Percentiles rank a stretch among this genome's conserved stretches.
phyloP scores from a whole-genome alignment of 2,329 filamentous ascomycete species.

The Cladosporium austrohemisphaericum region DNA sequence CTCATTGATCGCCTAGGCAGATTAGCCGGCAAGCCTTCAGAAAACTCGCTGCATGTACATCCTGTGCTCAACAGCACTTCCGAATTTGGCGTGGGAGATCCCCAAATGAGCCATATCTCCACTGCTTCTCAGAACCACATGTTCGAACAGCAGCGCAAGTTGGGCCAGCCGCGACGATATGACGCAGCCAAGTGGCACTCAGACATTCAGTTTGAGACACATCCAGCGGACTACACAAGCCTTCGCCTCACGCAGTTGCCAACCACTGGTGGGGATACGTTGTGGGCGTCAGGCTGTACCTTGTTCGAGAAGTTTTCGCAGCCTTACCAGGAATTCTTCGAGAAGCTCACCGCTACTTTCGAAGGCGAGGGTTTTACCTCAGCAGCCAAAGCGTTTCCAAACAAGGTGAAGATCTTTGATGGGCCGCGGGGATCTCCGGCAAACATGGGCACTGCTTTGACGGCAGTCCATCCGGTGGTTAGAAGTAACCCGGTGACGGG shows the following conservation, averaged over 20 bases:
- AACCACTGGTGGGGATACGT: constrained; percentile 53
- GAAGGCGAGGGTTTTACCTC: constrained; percentile 33
- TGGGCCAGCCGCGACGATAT: constrained; percentile 13
- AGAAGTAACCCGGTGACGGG: constrained; percentile 62
- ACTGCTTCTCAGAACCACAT: constrained; percentile 34
- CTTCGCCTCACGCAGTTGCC: constrained; percentile 56
- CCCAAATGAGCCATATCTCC: constrained; percentile 39
- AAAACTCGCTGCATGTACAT: constrained; percentile 59
- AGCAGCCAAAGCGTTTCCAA: constrained; percentile 23
- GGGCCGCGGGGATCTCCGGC: constrained; percentile 22
- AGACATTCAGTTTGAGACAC: constrained; percentile 63
- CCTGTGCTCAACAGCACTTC: constrained; percentile 48
- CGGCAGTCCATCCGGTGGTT: constrained; percentile 53
- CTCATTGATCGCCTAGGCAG: constrained; percentile 54
- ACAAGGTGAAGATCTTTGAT: constrained; percentile 23
- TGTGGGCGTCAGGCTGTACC: constrained; percentile 67
- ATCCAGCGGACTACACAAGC: constrained; percentile 61
- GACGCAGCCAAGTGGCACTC: constrained; percentile 44
- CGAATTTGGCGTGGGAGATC: constrained; percentile 37
- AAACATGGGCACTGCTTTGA: constrained; percentile 29
- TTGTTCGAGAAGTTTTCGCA: constrained; percentile 61
- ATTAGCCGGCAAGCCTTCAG: constrained; percentile 55
- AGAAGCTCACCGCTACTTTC: constrained; percentile 55
- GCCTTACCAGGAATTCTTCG: constrained; percentile 56
- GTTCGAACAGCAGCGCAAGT: constrained; percentile 18